Percentiles rank a stretch among this genome's conserved stretches.
Evolutionary conservation across 148 eudicot species (phyloP).

Genomic region (Pouteria glomerata): DNA sequence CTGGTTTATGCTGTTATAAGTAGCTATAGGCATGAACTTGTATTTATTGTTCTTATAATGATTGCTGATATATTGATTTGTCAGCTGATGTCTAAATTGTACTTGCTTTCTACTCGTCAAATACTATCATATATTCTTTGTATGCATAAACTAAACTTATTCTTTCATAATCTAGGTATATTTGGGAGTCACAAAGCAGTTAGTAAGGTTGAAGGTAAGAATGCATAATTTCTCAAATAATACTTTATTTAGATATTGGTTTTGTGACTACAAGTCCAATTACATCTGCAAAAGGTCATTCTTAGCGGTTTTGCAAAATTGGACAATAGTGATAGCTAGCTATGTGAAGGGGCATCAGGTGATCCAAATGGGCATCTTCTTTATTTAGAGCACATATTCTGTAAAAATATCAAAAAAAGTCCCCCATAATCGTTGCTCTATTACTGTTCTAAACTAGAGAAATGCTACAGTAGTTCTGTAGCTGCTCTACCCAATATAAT

Average conservation of each 20-base stretch:
- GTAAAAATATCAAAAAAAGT: too few relatives aligned
- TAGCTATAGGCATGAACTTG: too few relatives aligned
- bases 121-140: slow-evolving; percentile 6
- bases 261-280: not conserved
- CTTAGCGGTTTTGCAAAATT: not conserved
- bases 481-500: too few relatives aligned
- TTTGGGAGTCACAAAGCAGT: slow-evolving; percentile 21
- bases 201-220: slow-evolving; percentile 48
- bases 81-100: not conserved
- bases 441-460: too few relatives aligned
- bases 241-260: not conserved
- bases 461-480: too few relatives aligned
- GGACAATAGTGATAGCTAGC: not conserved
- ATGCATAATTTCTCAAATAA: not conserved
- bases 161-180: slow-evolving; percentile 24
- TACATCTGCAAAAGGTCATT: not conserved
- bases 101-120: not conserved
- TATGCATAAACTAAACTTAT: slow-evolving; percentile 5
- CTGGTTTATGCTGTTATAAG: too few relatives aligned
- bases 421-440: too few relatives aligned
- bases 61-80: not conserved
- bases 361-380: too few relatives aligned
- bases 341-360: too few relatives aligned
- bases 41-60: too few relatives aligned
- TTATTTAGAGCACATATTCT: too few relatives aligned